These are phyloP conservation scores for Groenewaldozyma sp. DNA, from an alignment of 1,139 yeast species.

Conservation along the genomic window DNA sequence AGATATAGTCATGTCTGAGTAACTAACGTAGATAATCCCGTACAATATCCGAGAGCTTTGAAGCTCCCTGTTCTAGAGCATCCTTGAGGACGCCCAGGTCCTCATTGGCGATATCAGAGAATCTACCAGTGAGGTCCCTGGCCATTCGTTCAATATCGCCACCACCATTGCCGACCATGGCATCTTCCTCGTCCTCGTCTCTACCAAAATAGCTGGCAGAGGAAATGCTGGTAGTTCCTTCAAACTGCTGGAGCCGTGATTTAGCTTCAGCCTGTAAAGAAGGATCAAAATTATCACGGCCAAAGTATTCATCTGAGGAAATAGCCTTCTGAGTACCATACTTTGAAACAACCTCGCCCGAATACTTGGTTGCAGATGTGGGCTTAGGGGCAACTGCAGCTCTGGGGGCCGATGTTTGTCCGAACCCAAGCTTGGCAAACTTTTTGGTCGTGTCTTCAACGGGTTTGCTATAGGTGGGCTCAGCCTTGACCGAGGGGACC, in stretches of 20 bases:
- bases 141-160: conserved; percentile 46
- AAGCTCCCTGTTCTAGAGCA: conserved; percentile 93
- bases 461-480: conserved; percentile 2
- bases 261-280: conserved; percentile 71
- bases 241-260: conserved; percentile 65
- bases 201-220: conserved; percentile 91
- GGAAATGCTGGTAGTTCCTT: conserved; percentile 84
- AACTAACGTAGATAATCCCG: conserved; percentile 64
- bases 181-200: conserved; percentile 44
- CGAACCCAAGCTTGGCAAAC: conserved; percentile 30
- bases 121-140: conserved; percentile 58
- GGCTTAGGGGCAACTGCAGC: conserved; percentile 13
- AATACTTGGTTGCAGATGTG: conserved; percentile 20
- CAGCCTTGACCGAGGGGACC: conserved; percentile 17
- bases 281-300: conserved; percentile 79
- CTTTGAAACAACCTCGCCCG: conserved; percentile 41
- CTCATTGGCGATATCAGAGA: conserved; percentile 70
- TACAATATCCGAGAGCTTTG: conserved; percentile 71
- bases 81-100: conserved; percentile 83
- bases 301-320: conserved; percentile 90
- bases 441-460: conserved; percentile 17
- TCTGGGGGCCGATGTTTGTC: conserved; percentile 28
- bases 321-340: conserved; percentile 89
- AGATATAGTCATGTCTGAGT: neutral
- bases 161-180: conserved; percentile 23